These are phyloP conservation scores for Kodamaea fukazawae DNA, from an alignment of 805 yeast genomes.

Conservation along the genomic window DNA sequence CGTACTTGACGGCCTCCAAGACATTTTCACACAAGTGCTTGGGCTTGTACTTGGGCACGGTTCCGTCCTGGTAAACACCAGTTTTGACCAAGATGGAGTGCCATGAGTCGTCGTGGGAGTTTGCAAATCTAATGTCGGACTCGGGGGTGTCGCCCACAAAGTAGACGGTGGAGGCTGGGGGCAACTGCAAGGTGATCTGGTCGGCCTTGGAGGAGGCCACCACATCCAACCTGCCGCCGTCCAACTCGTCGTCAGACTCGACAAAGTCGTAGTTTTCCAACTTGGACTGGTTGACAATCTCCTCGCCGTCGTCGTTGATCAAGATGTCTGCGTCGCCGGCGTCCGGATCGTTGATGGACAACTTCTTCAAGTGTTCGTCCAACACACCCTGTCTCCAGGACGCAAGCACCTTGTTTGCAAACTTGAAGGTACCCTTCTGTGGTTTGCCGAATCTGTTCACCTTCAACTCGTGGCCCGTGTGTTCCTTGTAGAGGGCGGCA, in stretches of 20 bases:
- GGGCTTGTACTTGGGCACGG: conserved; percentile 76
- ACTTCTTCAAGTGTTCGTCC: conserved; percentile 66
- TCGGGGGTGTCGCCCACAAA: conserved; percentile 92
- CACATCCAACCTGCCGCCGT: conserved; percentile 9
- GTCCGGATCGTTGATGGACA: conserved; percentile 42
- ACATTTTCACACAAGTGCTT: conserved; percentile 72
- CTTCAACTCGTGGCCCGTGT: conserved; percentile 76
- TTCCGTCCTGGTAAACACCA: conserved; percentile 81
- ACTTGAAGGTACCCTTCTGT: conserved; percentile 80
- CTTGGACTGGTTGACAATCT: conserved; percentile 41
- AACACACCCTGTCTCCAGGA: conserved; percentile 77
- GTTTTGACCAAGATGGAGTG: conserved; percentile 81
- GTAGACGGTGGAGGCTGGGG: conserved; percentile 83
- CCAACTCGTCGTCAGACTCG: conserved; percentile 23
- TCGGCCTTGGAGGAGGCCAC: conserved; percentile 26
- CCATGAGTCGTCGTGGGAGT: conserved; percentile 83
- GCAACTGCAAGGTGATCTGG: conserved; percentile 53
- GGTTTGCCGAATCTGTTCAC: conserved; percentile 90
- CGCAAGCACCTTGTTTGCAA: conserved; percentile 73
- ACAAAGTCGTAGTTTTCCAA: conserved; percentile 34
- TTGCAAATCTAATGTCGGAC: conserved; percentile 83
- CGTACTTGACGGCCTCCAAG: conserved; percentile 77
- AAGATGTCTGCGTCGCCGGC: conserved; percentile 42
- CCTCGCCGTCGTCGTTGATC: conserved; percentile 44
- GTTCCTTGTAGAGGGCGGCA: conserved; percentile 80